Evolutionary conservation across 768 basidiomycete genomes (phyloP), one percentile per base, ranked within the genome.

Genomic region (Suillus subluteus): DNA sequence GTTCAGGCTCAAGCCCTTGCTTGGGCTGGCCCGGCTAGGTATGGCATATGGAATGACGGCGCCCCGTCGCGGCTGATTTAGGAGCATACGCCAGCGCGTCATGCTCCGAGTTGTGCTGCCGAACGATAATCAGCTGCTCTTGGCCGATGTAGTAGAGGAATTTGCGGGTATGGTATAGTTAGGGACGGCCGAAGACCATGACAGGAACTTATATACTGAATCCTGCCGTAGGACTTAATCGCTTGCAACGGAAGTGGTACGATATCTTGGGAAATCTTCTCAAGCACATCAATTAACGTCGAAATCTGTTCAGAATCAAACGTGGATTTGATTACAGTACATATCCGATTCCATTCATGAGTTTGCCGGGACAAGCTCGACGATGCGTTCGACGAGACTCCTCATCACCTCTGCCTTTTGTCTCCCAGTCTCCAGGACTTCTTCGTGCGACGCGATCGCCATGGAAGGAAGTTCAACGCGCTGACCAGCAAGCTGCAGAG

Each of bases 401-500:
- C 86, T 86, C 87, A 96, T 88, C 41, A 88, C 82, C 38, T 90
- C 87, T 4, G 88, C 91, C 76, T 91, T 93, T 72, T 83, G 78
- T 71, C 78, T 85, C 13, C 93, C 89, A 32, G 86, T 81, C 13
- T 78, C 77, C 16, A 96, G 78, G 18, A 96, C 94, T 74, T 96
- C 94, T 12, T 87, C 91, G 71, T 95, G 94, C 26, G 90, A 90
- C 5, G 94, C 90, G 8, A 83, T 82, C 63, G 82, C 79, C 3
- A 76, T 77, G 6, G 73, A 68, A 3, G 82, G 80, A 15, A 77
- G 67, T 65, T 83, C 78, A 4, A 88, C 67, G 8, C 77, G 74
- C 71, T 80, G 84, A 6, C 92, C 92, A 43, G 86, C 82, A 30
- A 94, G 82, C 91, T 94, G 37, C 50, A 63, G 50, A 37, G 38